A percentile compares a stretch with the other conserved stretches of the same genome.
Evolutionary conservation across 2,329 filamentous ascomycete species (phyloP).

Genomic region (Fusarium longipes): DNA sequence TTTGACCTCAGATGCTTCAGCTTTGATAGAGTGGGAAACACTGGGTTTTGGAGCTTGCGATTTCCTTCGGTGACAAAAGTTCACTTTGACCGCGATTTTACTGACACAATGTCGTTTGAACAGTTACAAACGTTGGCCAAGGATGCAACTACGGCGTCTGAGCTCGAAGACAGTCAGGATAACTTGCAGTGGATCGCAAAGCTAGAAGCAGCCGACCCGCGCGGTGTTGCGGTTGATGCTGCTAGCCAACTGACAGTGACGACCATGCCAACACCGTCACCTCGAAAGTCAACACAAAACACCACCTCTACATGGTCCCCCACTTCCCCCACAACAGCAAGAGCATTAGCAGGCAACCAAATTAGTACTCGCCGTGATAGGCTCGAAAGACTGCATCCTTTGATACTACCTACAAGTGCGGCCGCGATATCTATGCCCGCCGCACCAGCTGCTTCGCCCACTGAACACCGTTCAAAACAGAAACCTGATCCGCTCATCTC

Average conservation of each 20-base stretch:
- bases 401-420: conserved; percentile 3
- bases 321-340: conserved; percentile 21
- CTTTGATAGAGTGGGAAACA: conserved; percentile 78
- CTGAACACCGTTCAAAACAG: background rate
- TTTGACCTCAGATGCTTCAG: conserved; percentile 84
- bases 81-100: conserved; percentile 78
- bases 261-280: conserved; percentile 52
- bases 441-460: background rate
- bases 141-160: conserved; percentile 62
- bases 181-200: conserved; percentile 69
- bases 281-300: conserved; percentile 44
- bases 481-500: conserved; percentile 8
- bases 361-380: background rate
- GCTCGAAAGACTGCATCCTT: background rate
- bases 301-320: conserved; percentile 35
- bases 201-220: conserved; percentile 66
- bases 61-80: conserved; percentile 83
- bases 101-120: conserved; percentile 74
- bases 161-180: conserved; percentile 68
- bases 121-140: conserved; percentile 76
- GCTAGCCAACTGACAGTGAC: conserved; percentile 59
- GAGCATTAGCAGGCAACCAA: background rate
- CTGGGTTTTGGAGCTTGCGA: conserved; percentile 77
- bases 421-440: conserved; percentile 21
- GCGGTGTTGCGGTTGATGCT: conserved; percentile 56